A percentile compares a stretch with the other conserved stretches of the same genome.
phyloP scores from a whole-genome alignment of 176 grass and related monocot species.

The Carex scoparia region DNA sequence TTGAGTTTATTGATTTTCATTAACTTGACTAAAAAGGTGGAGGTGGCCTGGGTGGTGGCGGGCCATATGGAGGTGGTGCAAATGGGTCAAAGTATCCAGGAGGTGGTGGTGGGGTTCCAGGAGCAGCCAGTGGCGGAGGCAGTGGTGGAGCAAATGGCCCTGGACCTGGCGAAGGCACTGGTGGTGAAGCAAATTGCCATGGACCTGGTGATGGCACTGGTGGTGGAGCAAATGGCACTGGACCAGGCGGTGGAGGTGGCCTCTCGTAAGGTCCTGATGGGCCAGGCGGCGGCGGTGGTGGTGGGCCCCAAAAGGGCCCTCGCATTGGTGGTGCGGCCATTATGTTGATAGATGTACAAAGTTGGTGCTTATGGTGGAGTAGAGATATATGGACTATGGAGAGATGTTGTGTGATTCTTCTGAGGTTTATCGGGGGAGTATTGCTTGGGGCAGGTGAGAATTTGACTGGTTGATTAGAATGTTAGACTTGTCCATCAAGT shows the following conservation, averaged over 20 bases:
- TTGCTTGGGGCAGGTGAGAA: not conserved
- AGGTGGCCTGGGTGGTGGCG: not conserved
- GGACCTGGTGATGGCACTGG: too few species aligned
- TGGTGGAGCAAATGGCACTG: not conserved
- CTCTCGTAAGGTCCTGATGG: not conserved
- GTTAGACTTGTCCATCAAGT: not conserved
- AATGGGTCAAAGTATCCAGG: constrained; percentile 1
- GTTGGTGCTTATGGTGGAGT: not conserved
- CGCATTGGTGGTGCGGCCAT: not conserved
- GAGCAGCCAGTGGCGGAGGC: not conserved
- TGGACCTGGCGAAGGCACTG: not conserved
- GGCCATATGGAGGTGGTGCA: constrained; percentile 1
- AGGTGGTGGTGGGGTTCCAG: not conserved
- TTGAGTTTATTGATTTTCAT: not conserved
- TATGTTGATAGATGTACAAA: not conserved
- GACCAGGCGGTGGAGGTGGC: not conserved
- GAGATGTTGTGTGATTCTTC: not conserved
- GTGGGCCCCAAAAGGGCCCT: not conserved
- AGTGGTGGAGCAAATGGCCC: not conserved
- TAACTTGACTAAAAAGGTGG: not conserved
- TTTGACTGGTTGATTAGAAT: constrained; percentile 6
- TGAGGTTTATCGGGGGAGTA: not conserved
- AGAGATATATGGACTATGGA: not conserved
- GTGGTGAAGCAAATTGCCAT: not conserved
- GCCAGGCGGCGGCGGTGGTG: not conserved